phyloP scores from a whole-genome alignment of 345 rosid genomes.

The Eucalyptus regnans region DNA sequence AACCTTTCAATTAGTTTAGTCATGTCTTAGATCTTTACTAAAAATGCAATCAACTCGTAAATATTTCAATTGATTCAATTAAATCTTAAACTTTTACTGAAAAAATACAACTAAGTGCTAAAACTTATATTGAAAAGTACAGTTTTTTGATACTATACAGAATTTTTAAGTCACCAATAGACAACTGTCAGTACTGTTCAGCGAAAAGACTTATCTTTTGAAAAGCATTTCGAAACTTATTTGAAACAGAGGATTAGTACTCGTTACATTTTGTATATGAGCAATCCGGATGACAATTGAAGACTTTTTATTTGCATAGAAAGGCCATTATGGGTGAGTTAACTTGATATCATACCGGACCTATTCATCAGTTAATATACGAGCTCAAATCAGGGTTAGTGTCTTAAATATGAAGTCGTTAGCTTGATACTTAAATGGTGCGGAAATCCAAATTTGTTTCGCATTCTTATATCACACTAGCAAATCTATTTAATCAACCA shows the following conservation, averaged over 20 bases:
- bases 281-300: neutral
- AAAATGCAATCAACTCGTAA: neutral
- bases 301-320: neutral
- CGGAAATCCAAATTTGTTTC: neutral
- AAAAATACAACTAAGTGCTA: neutral
- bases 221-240: neutral
- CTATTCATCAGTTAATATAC: neutral
- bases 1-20: neutral
- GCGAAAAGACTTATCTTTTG: neutral
- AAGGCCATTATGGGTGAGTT: neutral
- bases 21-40: neutral
- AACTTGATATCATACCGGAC: neutral
- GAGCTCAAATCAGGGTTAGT: neutral
- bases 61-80: neutral
- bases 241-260: neutral
- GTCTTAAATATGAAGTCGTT: neutral
- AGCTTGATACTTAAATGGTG: neutral
- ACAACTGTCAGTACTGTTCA: neutral
- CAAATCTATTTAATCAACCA: neutral
- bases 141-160: neutral
- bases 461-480: neutral
- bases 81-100: neutral
- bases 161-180: neutral
- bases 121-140: neutral
- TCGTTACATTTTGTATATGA: neutral